A percentile compares a stretch with the other conserved stretches of the same genome.
These are phyloP conservation scores for Grosmannia clavigera DNA, from an alignment of 2,329 filamentous ascomycete genomes.

Conservation along the genomic window DNA sequence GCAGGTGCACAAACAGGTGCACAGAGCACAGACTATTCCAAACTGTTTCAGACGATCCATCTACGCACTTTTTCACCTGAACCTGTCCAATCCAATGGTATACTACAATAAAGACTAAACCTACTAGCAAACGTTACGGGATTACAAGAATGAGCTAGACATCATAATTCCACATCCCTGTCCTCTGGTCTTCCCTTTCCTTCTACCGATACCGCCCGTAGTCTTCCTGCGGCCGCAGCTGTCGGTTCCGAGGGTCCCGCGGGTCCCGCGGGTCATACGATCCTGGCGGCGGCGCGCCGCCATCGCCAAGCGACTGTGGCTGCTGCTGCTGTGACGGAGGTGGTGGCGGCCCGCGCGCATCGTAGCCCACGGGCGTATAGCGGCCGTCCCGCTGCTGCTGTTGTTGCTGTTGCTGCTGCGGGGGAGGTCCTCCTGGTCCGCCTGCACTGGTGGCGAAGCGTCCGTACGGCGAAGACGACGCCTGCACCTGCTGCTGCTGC, in stretches of 20 bases:
- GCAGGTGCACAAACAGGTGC: too few relatives aligned
- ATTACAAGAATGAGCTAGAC: too few relatives aligned
- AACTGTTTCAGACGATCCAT: too few relatives aligned
- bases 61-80: too few relatives aligned
- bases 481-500: not conserved
- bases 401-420: not conserved
- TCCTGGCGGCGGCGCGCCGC: not conserved
- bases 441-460: slow-evolving; percentile 1
- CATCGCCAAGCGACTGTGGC: not conserved
- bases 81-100: too few relatives aligned
- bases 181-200: not conserved
- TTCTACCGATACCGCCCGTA: slow-evolving; percentile 13
- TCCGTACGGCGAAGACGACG: slow-evolving; percentile 1
- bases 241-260: slow-evolving; percentile 9
- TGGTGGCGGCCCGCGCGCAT: slow-evolving; percentile 13
- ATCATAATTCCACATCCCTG: too few relatives aligned
- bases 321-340: not conserved
- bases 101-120: too few relatives aligned
- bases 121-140: too few relatives aligned
- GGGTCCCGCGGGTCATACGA: slow-evolving; percentile 7
- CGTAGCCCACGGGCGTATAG: slow-evolving; percentile 20
- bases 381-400: slow-evolving; percentile 11
- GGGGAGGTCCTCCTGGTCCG: not conserved
- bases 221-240: slow-evolving; percentile 14
- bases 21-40: too few relatives aligned